phyloP scores from a whole-genome alignment of 1,139 yeast genomes.

The Diutina sp. region DNA sequence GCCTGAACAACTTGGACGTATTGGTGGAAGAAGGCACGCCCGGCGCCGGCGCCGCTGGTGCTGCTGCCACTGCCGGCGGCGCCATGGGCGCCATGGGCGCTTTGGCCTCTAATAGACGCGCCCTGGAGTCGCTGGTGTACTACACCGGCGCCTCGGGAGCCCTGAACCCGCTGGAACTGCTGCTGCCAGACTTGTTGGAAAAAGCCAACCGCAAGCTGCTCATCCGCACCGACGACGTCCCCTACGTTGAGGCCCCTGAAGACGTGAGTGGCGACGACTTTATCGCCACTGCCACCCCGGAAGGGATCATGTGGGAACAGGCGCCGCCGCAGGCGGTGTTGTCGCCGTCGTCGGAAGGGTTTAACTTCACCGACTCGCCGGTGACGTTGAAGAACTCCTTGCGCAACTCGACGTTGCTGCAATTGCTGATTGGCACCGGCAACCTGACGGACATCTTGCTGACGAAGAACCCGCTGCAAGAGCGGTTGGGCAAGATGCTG shows the following conservation, averaged over 20 bases:
- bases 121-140: not conserved
- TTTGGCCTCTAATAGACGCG: not conserved
- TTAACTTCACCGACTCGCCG: not conserved
- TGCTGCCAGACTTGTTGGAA: conserved; percentile 1
- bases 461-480: not conserved
- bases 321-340: not conserved
- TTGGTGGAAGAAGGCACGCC: not conserved
- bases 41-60: not conserved
- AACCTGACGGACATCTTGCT: not conserved
- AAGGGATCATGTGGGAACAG: conserved; percentile 19
- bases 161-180: not conserved
- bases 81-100: not conserved
- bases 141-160: not conserved
- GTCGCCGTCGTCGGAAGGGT: not conserved
- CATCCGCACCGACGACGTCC: conserved; percentile 2
- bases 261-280: conserved; percentile 14
- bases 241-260: conserved; percentile 3
- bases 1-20: not conserved
- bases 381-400: not conserved
- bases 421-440: not conserved
- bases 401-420: conserved; percentile 2
- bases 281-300: conserved; percentile 14
- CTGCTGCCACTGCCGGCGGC: not conserved
- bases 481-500: not conserved
- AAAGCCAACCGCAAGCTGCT: conserved; percentile 2